phyloP scores from a whole-genome alignment of 805 yeast genomes.

The Monosporozyma servazzii region DNA sequence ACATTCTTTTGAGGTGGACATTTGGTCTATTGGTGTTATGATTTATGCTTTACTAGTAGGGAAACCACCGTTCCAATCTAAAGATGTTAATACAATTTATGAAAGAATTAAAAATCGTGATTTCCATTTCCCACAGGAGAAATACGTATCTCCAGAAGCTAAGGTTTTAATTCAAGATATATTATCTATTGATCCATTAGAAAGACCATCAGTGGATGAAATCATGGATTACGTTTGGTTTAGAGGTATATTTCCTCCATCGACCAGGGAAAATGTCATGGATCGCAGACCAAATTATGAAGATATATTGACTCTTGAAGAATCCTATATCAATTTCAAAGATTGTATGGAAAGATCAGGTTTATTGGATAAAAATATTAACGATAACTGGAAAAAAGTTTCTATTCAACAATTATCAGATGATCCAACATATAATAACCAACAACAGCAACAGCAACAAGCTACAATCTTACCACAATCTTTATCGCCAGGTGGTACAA shows the following conservation, averaged over 20 bases:
- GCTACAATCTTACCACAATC: conserved; percentile 70
- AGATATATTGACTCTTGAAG: conserved; percentile 44
- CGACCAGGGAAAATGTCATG: conserved; percentile 36
- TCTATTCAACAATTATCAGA: conserved; percentile 4
- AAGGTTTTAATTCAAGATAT: conserved; percentile 61
- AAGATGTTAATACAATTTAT: conserved; percentile 85
- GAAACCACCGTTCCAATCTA: conserved; percentile 96
- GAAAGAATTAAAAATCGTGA: conserved; percentile 82
- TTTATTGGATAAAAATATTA: conserved; percentile 20
- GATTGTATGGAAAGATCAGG: conserved; percentile 59
- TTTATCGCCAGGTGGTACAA: conserved; percentile 86
- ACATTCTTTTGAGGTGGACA: conserved; percentile 89
- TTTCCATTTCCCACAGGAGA: conserved; percentile 66
- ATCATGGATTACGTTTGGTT: conserved; percentile 83
- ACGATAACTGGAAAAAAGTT: not conserved
- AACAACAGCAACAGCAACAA: conserved; percentile 33
- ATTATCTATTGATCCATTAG: conserved; percentile 65
- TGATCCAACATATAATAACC: conserved; percentile 28
- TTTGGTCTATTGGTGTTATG: conserved; percentile 98
- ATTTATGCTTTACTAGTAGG: conserved; percentile 86
- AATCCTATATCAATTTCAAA: conserved; percentile 59
- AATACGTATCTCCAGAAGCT: conserved; percentile 61
- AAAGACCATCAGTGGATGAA: conserved; percentile 73
- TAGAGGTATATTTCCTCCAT: conserved; percentile 76
- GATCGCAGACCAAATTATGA: conserved; percentile 57